Evolutionary conservation across 192 early-diverging fungal species (phyloP).

Genomic region (Coemansia sp.): DNA sequence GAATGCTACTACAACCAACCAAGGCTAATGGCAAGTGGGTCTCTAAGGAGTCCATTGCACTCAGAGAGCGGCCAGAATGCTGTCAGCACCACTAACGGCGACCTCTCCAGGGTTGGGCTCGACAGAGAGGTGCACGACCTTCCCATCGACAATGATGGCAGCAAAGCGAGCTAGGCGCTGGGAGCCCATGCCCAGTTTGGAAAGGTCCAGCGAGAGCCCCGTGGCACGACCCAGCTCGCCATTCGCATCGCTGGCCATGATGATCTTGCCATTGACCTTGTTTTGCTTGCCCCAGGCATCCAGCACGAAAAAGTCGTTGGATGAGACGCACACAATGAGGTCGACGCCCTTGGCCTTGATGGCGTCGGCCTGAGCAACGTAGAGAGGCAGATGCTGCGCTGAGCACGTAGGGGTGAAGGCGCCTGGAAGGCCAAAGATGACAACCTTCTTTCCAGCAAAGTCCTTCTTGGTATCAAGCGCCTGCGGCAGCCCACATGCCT

Average conservation of each 20-base stretch:
- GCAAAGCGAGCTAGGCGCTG: conserved; percentile 69
- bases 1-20: neutral
- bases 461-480: conserved; percentile 43
- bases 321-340: conserved; percentile 36
- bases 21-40: no score
- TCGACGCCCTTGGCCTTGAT: conserved; percentile 48
- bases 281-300: conserved; percentile 55
- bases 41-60: neutral
- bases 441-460: conserved; percentile 47
- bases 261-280: conserved; percentile 35
- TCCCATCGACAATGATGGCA: conserved; percentile 64
- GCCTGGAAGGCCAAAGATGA: conserved; percentile 38
- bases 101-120: conserved; percentile 57
- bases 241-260: conserved; percentile 75
- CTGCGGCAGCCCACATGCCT: conserved; percentile 40
- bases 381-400: conserved; percentile 31
- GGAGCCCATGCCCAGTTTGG: conserved; percentile 59
- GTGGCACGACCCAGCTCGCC: conserved; percentile 64
- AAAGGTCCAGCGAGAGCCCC: conserved; percentile 63
- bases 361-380: conserved; percentile 21
- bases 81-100: conserved; percentile 55
- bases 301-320: conserved; percentile 57
- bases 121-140: conserved; percentile 65
- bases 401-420: conserved; percentile 47
- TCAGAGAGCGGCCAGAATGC: conserved; percentile 59